These are phyloP conservation scores for Fusarium chlamydosporum DNA, from an alignment of 2,329 filamentous ascomycete genomes.

Conservation along the genomic window DNA sequence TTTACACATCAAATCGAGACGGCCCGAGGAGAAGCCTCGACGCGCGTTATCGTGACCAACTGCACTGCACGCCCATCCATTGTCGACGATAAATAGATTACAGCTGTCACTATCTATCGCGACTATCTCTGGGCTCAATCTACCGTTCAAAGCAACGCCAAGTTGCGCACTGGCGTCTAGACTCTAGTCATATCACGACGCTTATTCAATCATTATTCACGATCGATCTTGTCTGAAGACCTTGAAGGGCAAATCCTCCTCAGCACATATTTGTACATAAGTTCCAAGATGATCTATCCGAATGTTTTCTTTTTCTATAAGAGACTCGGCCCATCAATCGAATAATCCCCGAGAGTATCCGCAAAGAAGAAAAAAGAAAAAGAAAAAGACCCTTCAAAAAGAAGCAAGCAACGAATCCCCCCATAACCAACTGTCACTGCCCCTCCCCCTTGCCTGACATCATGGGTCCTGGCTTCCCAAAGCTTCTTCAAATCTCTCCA, in stretches of 20 bases:
- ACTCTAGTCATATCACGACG: too few species aligned
- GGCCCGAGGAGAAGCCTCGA: slow-evolving; percentile 19
- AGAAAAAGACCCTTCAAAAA: slow-evolving; percentile 14
- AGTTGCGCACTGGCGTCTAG: slow-evolving; percentile 16
- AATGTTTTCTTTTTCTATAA: slow-evolving; percentile 8
- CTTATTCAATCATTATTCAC: not conserved
- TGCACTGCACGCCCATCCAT: not conserved
- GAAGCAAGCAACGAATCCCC: slow-evolving; percentile 12
- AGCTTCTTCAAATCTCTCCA: slow-evolving; percentile 30
- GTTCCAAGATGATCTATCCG: slow-evolving; percentile 5
- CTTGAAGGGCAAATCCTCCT: slow-evolving; percentile 3
- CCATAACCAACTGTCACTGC: slow-evolving; percentile 9
- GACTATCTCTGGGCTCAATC: slow-evolving; percentile 31
- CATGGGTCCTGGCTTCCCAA: slow-evolving; percentile 24
- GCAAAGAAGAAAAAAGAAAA: not conserved
- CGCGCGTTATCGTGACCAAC: slow-evolving; percentile 20
- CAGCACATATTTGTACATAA: slow-evolving; percentile 23
- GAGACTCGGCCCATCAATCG: not conserved
- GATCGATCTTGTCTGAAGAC: slow-evolving; percentile 13
- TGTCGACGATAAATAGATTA: slow-evolving; percentile 1
- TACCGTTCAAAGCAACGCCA: slow-evolving; percentile 27
- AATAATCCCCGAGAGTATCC: not conserved
- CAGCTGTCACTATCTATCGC: slow-evolving; percentile 5
- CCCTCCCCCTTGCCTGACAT: slow-evolving; percentile 44
- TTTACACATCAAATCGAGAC: slow-evolving; percentile 11